Evolutionary conservation across 1,139 yeast genomes (phyloP), one percentile per base, ranked within the genome.

Genomic region (Magnusiomyces fungicola): DNA sequence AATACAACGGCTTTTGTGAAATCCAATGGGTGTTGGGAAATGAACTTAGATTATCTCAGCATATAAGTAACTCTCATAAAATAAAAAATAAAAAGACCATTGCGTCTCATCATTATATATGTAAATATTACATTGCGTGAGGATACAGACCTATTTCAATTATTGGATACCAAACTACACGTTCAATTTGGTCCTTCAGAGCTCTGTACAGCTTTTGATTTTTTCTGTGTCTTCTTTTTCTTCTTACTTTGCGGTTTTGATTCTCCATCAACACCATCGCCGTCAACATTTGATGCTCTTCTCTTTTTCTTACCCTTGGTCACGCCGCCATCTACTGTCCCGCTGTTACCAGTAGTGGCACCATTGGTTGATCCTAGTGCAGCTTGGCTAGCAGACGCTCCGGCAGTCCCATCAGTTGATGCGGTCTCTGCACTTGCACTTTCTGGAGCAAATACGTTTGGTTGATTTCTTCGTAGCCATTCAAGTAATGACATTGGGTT

Each of bases 391-490:
- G 38, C 22, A 16, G 16, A 21, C 10, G 7, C n/a, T 16, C 10
- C 14, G 5, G 38, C 10, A 14, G 38, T n/a, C 16, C 19, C 38
- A 34, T n/a, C n/a, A n/a, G n/a, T n/a, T n/a, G n/a, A n/a, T n/a
- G n/a, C n/a, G n/a, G n/a, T n/a, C n/a, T n/a, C n/a, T n/a, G n/a
- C n/a, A n/a, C n/a, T n/a, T n/a, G 38, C 23, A 34, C 5, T 18
- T 34, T 51, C 54, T 2, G 49, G 22, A 1, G 52, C 41, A 30
- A 57, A 52, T 12, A 59, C 55, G n/a, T 51, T 49, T 3, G 63
- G 61, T 41, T 56, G 61, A 47, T 59, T 59, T 22, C 63, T 49
- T 37, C 61, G 57, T 37, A 61, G 53, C 64, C 64, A 61, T 33
- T 61, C 61, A 12, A 54, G 42, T 24, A 60, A 48, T 18, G 56